Conservation (phyloP, 2,329 filamentous ascomycete species). For the Arthrobotrys sinensis region DNA sequence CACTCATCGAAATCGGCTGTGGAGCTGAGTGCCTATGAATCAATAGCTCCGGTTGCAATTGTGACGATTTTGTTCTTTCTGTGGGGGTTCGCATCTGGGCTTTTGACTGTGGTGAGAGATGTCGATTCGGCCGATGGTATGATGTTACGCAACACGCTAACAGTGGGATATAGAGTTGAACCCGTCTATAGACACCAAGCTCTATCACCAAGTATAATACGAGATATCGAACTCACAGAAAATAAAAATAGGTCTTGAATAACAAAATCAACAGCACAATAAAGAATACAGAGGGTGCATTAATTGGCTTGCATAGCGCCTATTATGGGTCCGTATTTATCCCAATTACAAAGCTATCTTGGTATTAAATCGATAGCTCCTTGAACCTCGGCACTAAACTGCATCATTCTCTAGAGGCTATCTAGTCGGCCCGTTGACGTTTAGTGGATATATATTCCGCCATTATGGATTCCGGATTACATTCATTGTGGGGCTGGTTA, state of each 20-base stretch:
- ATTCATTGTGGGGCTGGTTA: constrained; percentile 80
- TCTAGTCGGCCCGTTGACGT: constrained; percentile 67
- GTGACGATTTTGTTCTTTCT: constrained; percentile 71
- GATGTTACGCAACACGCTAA: constrained; percentile 31
- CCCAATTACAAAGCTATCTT: neutral
- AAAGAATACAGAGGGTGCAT: constrained; percentile 46
- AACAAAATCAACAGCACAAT: constrained; percentile 59
- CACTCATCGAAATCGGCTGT: constrained; percentile 57
- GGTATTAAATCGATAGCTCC: neutral
- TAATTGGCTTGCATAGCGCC: constrained; percentile 70
- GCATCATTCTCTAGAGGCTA: constrained; percentile 65
- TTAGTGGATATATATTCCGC: constrained; percentile 74
- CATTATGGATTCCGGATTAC: constrained; percentile 84
- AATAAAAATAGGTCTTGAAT: constrained; percentile 39
- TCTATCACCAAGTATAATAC: constrained; percentile 67
- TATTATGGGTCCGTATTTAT: constrained; percentile 69
- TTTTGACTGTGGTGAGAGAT: constrained; percentile 67
- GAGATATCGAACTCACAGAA: constrained; percentile 9
- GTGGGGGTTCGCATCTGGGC: constrained; percentile 70
- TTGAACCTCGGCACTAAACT: neutral
- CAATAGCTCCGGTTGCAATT: constrained; percentile 63
- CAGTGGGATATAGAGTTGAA: constrained; percentile 35
- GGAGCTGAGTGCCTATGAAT: constrained; percentile 55
- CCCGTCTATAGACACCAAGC: constrained; percentile 69
- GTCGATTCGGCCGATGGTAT: constrained; percentile 39